Evolutionary conservation across 345 rosid species (phyloP), one percentile per base, ranked within the genome.

Genomic region (Populus davidiana): DNA sequence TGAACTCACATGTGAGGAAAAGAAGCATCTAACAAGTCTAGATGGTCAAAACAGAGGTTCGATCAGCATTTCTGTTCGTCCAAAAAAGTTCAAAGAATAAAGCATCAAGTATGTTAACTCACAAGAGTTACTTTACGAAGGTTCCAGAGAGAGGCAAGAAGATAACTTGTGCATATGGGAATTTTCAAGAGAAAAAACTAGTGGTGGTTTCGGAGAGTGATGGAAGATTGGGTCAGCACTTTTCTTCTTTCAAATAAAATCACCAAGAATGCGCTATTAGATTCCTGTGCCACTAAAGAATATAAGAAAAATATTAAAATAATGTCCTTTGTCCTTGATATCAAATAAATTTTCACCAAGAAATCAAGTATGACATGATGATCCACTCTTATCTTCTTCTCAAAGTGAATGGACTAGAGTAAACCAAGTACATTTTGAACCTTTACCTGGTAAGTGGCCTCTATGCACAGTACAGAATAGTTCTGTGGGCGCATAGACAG

Each of bases 31-130:
- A 11, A 38, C 67, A 77, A 75, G 39, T 63, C 41, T 20, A 29
- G 61, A 62, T n/a, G 64, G 81, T 83, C 79, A 67, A 81, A 71
- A 79, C 76, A 62, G 66, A n/a, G 68, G 64, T 36, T 16, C 18
- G 44, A 56, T 43, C 76, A 66, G 66, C 39, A 36, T 8, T 16
- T 70, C 62, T 49, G 39, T 49, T 54, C 11, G 13, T 50, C n/a
- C 17, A 41, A 75, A 41, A 75, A 70, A 62, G 65, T 50, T 63
- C 66, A 8, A 21, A 65, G 81, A 72, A 77, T 6, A 61, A 38
- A 75, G 76, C 81, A 82, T 73, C 78, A 61, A 8, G 8, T 47
- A 10, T 66, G 39, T 67, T 31, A 49, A 63, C 66, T 25, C 17
- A 0, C 11, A 20, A 47, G 72, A 52, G 44, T 59, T 63, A 0